These are phyloP conservation scores for Pelargonium fulgidum DNA, from an alignment of 441 rosid genomes.

Conservation along the genomic window DNA sequence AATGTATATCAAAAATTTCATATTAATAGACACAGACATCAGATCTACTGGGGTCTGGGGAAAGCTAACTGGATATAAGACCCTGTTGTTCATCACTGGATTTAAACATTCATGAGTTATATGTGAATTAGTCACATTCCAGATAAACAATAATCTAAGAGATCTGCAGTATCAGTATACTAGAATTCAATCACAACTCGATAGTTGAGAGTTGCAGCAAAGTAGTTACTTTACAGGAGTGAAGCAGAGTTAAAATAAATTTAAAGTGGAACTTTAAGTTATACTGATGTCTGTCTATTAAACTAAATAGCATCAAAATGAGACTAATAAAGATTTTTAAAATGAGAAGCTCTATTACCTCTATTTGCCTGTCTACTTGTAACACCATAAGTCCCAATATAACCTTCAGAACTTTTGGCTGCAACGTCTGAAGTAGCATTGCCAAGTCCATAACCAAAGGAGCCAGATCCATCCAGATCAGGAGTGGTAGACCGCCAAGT, in stretches of 20 bases:
- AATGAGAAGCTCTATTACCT: slow-evolving; percentile 34
- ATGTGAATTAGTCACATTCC: background rate
- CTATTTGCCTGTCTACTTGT: slow-evolving; percentile 49
- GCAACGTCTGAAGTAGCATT: slow-evolving; percentile 43
- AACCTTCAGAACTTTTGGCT: slow-evolving; percentile 41
- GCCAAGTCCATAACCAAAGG: slow-evolving; percentile 43
- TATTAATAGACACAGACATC: background rate
- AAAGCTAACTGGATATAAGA: background rate
- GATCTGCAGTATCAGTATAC: background rate
- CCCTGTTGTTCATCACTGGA: background rate
- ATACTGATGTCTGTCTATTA: background rate
- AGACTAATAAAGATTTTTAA: background rate
- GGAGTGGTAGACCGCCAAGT: slow-evolving; percentile 48
- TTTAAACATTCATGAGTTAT: background rate
- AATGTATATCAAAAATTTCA: background rate
- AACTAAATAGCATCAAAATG: background rate
- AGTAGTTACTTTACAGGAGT: background rate
- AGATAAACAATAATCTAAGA: background rate
- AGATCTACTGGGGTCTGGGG: background rate
- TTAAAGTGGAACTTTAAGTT: too few species aligned
- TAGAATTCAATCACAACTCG: background rate
- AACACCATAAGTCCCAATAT: slow-evolving; percentile 42
- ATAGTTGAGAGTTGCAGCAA: background rate
- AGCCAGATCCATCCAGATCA: slow-evolving; percentile 42
- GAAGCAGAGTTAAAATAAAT: background rate